Percentiles rank a stretch among this genome's conserved stretches.
Conservation (phyloP, 176 grass and related monocot species). For the Elymus sibiricus region DNA sequence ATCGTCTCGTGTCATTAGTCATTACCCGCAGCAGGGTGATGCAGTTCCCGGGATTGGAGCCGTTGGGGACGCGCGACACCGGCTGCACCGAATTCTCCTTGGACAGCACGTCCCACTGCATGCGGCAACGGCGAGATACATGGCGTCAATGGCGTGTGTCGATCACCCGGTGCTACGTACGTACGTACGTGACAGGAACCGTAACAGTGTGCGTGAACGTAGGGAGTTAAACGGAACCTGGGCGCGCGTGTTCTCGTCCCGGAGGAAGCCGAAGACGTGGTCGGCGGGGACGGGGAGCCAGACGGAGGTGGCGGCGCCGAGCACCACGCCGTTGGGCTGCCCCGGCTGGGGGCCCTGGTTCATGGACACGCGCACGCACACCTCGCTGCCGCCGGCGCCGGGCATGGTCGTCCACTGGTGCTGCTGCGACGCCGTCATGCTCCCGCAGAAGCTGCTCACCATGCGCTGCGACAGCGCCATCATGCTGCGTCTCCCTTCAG, state of each 20-base stretch:
- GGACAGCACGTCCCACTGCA: slow-evolving; percentile 86
- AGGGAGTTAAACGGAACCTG: slow-evolving; percentile 38
- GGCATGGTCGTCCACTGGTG: slow-evolving; percentile 72
- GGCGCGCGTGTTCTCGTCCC: slow-evolving; percentile 63
- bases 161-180: neutral
- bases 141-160: neutral
- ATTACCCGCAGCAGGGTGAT: slow-evolving; percentile 73
- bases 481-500: slow-evolving; percentile 80
- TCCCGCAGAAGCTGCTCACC: slow-evolving; percentile 80
- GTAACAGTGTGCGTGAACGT: neutral
- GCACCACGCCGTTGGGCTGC: slow-evolving; percentile 80
- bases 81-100: slow-evolving; percentile 72
- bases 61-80: slow-evolving; percentile 66
- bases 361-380: slow-evolving; percentile 58
- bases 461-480: slow-evolving; percentile 98
- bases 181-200: neutral
- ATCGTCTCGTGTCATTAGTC: no score
- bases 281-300: slow-evolving; percentile 74
- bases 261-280: slow-evolving; percentile 79
- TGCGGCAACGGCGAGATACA: neutral
- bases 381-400: slow-evolving; percentile 51
- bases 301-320: slow-evolving; percentile 79
- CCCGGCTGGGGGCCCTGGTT: slow-evolving; percentile 50
- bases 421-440: slow-evolving; percentile 62
- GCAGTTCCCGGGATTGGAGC: slow-evolving; percentile 82